Evolutionary conservation across 768 basidiomycete species (phyloP).

Genomic region (Xerocomellus intermedius): DNA sequence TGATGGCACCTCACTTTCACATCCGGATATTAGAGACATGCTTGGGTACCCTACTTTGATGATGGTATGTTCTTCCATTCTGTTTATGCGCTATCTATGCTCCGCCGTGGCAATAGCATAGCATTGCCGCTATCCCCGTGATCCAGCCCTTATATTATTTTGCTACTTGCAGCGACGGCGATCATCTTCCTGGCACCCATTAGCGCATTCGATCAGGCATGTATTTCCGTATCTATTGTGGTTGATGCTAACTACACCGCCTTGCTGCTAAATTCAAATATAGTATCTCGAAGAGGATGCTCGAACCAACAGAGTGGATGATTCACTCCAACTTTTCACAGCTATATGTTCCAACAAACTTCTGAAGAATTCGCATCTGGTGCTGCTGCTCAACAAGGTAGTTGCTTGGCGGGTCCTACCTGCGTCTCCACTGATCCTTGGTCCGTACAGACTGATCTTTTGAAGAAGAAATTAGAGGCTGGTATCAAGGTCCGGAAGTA

Average conservation of each 20-base stretch:
- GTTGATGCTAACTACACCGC: slow-evolving; percentile 10
- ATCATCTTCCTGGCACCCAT: slow-evolving; percentile 87
- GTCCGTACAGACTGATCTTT: slow-evolving; percentile 57
- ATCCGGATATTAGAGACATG: slow-evolving; percentile 53
- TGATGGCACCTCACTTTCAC: slow-evolving; percentile 14
- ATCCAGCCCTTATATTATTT: slow-evolving; percentile 9
- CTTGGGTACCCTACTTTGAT: slow-evolving; percentile 85
- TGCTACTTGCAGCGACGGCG: slow-evolving; percentile 56
- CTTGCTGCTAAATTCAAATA: slow-evolving; percentile 3
- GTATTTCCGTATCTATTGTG: slow-evolving; percentile 9
- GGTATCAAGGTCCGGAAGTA: slow-evolving; percentile 73
- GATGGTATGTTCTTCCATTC: slow-evolving; percentile 53
- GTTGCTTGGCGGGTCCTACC: slow-evolving; percentile 4
- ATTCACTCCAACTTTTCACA: slow-evolving; percentile 77
- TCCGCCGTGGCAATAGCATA: slow-evolving; percentile 16
- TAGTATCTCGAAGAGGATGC: slow-evolving; percentile 84
- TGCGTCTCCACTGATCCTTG: slow-evolving; percentile 7
- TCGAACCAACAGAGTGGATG: slow-evolving; percentile 74
- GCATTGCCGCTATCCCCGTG: slow-evolving; percentile 13
- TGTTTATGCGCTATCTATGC: slow-evolving; percentile 1
- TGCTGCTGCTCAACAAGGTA: slow-evolving; percentile 80
- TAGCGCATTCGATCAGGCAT: slow-evolving; percentile 83
- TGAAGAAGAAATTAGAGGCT: slow-evolving; percentile 66
- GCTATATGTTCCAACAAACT: slow-evolving; percentile 74
- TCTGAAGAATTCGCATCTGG: slow-evolving; percentile 67